phyloP scores from a whole-genome alignment of 257 asterid genomes.

The Nicotiana undulata region DNA sequence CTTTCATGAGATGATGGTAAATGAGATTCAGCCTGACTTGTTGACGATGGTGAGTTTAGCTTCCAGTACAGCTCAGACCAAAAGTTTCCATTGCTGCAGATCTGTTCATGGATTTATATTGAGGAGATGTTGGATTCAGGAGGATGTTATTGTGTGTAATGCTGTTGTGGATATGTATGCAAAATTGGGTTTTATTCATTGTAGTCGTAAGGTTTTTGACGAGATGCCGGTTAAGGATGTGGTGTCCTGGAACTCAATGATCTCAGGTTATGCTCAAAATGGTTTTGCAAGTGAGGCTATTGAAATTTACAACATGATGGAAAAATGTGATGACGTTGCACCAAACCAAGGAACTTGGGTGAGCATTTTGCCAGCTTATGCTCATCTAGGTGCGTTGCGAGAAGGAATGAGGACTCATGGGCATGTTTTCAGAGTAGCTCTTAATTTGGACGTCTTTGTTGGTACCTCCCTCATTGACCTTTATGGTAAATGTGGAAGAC shows the following conservation, averaged over 20 bases:
- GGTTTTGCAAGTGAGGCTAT: constrained; percentile 70
- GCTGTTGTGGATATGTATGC: constrained; percentile 83
- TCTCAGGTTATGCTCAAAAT: constrained; percentile 73
- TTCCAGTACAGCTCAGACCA: constrained; percentile 62
- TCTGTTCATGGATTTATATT: constrained; percentile 53
- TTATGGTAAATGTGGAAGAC: constrained; percentile 74
- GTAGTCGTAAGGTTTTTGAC: constrained; percentile 50
- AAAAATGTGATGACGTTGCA: constrained; percentile 22
- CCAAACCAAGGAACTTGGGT: constrained; percentile 74
- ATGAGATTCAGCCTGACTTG: constrained; percentile 47
- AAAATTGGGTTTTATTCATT: constrained; percentile 54
- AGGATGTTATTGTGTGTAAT: constrained; percentile 51
- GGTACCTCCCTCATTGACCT: constrained; percentile 69
- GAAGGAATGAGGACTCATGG: constrained; percentile 66
- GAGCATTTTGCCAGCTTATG: constrained; percentile 63
- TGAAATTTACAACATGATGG: constrained; percentile 38
- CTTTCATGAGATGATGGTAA: constrained; percentile 46
- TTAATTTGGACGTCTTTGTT: constrained; percentile 49
- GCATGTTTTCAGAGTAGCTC: constrained; percentile 41
- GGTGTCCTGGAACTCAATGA: constrained; percentile 80
- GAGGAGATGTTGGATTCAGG: constrained; percentile 53
- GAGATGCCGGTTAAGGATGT: constrained; percentile 48
- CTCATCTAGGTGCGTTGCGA: constrained; percentile 67
- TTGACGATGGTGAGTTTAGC: constrained; percentile 65
- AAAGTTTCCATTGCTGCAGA: constrained; percentile 33